phyloP scores from a whole-genome alignment of 1,284 basidiomycete genomes.

The Melampsora americana region DNA sequence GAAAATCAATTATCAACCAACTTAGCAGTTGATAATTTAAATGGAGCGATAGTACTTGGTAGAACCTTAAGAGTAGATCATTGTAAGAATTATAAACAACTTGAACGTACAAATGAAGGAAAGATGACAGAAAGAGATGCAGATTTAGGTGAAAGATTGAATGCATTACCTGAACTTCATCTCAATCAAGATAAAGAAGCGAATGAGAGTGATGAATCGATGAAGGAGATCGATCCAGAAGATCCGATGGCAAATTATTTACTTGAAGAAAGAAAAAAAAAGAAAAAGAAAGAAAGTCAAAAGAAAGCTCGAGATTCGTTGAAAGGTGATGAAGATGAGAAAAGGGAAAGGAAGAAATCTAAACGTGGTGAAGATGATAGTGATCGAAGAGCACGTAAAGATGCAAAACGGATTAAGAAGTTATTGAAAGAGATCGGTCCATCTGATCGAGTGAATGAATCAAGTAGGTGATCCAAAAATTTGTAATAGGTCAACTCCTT shows the following conservation, averaged over 20 bases:
- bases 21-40: conserved; percentile 96
- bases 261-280: conserved; percentile 49
- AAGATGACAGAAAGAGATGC: conserved; percentile 76
- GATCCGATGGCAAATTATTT: conserved; percentile 94
- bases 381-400: conserved; percentile 47
- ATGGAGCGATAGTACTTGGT: conserved; percentile 83
- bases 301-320: conserved; percentile 25
- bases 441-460: background rate
- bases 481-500: background rate
- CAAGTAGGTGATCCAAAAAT: background rate
- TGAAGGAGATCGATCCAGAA: conserved; percentile 80
- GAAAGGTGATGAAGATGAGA: too few relatives aligned
- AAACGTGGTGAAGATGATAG: conserved; percentile 49
- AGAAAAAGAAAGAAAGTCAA: conserved; percentile 46
- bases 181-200: conserved; percentile 59
- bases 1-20: conserved; percentile 95
- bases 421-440: conserved; percentile 26
- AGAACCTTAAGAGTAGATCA: conserved; percentile 85
- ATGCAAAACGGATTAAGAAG: conserved; percentile 45
- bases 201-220: conserved; percentile 66
- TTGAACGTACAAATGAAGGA: conserved; percentile 73
- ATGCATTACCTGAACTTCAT: conserved; percentile 35
- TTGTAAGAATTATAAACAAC: conserved; percentile 87
- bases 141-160: conserved; percentile 17
- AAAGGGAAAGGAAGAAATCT: conserved; percentile 47